A percentile compares a stretch with the other conserved stretches of the same genome.
Evolutionary conservation across 2,329 filamentous ascomycete species (phyloP).

Genomic region (Monosporascus sp.): DNA sequence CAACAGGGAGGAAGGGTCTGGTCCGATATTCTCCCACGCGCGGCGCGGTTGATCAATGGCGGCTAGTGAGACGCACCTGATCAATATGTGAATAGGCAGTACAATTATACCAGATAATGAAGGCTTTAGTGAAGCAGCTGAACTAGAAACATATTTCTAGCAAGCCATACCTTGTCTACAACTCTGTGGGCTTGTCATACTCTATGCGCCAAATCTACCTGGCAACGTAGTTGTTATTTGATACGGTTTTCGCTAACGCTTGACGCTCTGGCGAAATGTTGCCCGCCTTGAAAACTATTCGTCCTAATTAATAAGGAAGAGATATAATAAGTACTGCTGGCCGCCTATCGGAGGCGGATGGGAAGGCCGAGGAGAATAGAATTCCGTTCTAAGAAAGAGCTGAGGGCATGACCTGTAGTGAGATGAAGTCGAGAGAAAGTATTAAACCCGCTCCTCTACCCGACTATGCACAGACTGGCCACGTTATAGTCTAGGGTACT

Average conservation of each 20-base stretch:
- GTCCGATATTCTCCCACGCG: slow-evolving; percentile 16
- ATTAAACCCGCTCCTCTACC: no score
- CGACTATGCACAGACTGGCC: no score
- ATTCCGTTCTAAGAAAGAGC: no score
- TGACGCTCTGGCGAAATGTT: not conserved
- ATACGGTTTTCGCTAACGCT: no score
- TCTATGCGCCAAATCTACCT: not conserved
- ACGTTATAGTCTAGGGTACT: no score
- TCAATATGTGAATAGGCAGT: slow-evolving; percentile 5
- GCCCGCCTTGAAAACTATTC: not conserved
- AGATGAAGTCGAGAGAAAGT: no score
- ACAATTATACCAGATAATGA: not conserved
- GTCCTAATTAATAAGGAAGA: not conserved
- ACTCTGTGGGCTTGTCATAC: not conserved
- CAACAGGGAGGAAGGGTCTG: slow-evolving; percentile 1
- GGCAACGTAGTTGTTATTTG: no score
- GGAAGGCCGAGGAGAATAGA: no score
- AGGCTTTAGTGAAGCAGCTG: not conserved
- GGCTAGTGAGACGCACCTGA: slow-evolving; percentile 14
- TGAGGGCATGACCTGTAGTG: no score
- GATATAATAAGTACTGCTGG: slow-evolving; percentile 1
- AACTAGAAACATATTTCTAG: not conserved
- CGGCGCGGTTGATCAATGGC: slow-evolving; percentile 18
- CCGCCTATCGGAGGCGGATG: not conserved
- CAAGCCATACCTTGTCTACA: not conserved